A percentile compares a stretch with the other conserved stretches of the same genome.
Evolutionary conservation across 345 rosid species (phyloP).

Genomic region (Brassica rapa): DNA sequence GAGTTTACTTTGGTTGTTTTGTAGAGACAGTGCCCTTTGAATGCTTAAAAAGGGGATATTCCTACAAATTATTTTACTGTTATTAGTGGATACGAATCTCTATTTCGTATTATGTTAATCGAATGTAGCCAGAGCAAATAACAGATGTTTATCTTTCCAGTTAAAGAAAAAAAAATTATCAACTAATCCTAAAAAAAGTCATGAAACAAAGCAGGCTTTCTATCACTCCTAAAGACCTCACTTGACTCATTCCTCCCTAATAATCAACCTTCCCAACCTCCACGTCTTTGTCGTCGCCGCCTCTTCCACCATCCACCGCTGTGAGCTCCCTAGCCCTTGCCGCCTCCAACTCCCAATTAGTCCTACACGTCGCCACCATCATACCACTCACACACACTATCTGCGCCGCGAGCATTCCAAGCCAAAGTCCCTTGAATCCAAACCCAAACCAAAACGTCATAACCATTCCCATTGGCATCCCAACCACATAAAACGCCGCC

Average conservation of each 20-base stretch:
- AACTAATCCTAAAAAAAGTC: conserved; percentile 26
- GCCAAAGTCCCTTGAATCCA: conserved; percentile 40
- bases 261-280: conserved; percentile 25
- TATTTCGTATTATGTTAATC: conserved; percentile 16
- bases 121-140: not conserved
- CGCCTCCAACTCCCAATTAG: conserved; percentile 36
- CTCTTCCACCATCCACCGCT: not conserved
- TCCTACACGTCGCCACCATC: conserved; percentile 32
- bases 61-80: conserved; percentile 12
- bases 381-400: conserved; percentile 29
- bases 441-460: conserved; percentile 28
- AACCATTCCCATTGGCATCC: conserved; percentile 23
- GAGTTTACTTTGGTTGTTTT: conserved; percentile 34
- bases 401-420: conserved; percentile 40
- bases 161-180: conserved; percentile 13
- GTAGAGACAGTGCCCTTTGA: conserved; percentile 38
- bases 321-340: conserved; percentile 31
- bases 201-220: not conserved
- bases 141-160: not conserved
- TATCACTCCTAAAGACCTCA: conserved; percentile 6
- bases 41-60: conserved; percentile 31
- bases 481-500: conserved; percentile 32
- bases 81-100: conserved; percentile 33
- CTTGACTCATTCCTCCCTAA: not conserved
- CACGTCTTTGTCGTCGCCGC: conserved; percentile 3